Percentiles rank a stretch among this genome's conserved stretches.
Evolutionary conservation across 495 filamentous ascomycete genomes (phyloP).

Genomic region (Trichoderma parareesei): DNA sequence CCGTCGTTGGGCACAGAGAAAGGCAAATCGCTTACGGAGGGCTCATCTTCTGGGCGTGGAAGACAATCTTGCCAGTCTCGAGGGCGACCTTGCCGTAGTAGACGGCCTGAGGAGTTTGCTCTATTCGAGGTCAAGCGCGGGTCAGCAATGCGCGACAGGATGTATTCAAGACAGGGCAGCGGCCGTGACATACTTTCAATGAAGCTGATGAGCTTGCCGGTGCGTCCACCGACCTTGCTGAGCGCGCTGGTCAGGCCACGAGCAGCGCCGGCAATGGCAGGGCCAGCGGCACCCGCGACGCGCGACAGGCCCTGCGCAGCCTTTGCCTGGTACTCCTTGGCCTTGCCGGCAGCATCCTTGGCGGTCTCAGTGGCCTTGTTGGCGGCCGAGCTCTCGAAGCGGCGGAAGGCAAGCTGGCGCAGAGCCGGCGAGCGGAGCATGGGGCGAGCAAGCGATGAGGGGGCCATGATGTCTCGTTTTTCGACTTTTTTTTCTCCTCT

Average conservation of each 20-base stretch:
- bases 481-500: neutral
- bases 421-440: slow-evolving; percentile 28
- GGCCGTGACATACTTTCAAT: slow-evolving; percentile 68
- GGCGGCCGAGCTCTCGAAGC: slow-evolving; percentile 41
- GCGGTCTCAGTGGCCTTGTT: slow-evolving; percentile 55
- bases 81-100: slow-evolving; percentile 87
- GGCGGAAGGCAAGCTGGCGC: slow-evolving; percentile 36
- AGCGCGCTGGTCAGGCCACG: slow-evolving; percentile 56
- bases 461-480: slow-evolving; percentile 15
- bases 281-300: slow-evolving; percentile 71
- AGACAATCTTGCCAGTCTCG: slow-evolving; percentile 81
- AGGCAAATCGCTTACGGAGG: slow-evolving; percentile 67
- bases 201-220: slow-evolving; percentile 69
- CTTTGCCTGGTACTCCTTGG: slow-evolving; percentile 65
- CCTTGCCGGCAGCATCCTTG: slow-evolving; percentile 35
- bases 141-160: slow-evolving; percentile 21
- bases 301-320: slow-evolving; percentile 78
- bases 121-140: slow-evolving; percentile 34
- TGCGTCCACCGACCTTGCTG: slow-evolving; percentile 74
- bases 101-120: slow-evolving; percentile 72
- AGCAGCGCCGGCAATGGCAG: slow-evolving; percentile 62
- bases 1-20: slow-evolving; percentile 17
- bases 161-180: neutral
- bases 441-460: slow-evolving; percentile 24
- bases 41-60: slow-evolving; percentile 80